These are phyloP conservation scores for Hypomyces rosellus DNA, from an alignment of 2,329 filamentous ascomycete genomes.

Conservation along the genomic window DNA sequence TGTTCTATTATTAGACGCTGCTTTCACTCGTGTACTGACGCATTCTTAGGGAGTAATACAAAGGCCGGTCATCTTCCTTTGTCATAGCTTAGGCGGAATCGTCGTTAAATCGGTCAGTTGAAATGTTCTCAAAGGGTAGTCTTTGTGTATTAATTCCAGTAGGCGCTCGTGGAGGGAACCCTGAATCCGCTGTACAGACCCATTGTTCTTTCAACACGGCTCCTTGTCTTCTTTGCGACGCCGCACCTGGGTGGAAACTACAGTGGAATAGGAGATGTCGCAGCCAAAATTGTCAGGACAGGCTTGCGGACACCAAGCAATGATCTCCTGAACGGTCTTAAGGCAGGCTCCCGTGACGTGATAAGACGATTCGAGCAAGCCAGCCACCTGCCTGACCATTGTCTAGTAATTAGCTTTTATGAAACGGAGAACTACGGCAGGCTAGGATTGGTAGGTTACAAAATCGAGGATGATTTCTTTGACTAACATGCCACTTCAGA, in stretches of 20 bases:
- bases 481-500: background rate
- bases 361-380: slow-evolving; percentile 3
- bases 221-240: slow-evolving; percentile 10
- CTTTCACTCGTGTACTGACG: background rate
- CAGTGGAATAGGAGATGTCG: background rate
- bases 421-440: slow-evolving; percentile 6
- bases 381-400: background rate
- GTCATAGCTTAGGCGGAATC: slow-evolving; percentile 13
- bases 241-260: slow-evolving; percentile 7
- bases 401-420: slow-evolving; percentile 5
- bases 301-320: background rate
- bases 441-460: background rate
- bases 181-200: slow-evolving; percentile 2
- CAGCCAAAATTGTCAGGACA: slow-evolving; percentile 1
- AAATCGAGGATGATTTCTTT: background rate
- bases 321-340: slow-evolving; percentile 3
- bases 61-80: slow-evolving; percentile 9
- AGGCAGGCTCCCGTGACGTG: slow-evolving; percentile 4
- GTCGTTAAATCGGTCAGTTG: slow-evolving; percentile 12
- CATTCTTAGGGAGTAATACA: background rate
- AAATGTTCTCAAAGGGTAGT: background rate
- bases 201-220: background rate
- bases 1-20: background rate
- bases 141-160: background rate
- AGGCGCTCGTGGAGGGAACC: slow-evolving; percentile 10